Conservation (phyloP, 306 rosid species). For the Vicia faba region DNA sequence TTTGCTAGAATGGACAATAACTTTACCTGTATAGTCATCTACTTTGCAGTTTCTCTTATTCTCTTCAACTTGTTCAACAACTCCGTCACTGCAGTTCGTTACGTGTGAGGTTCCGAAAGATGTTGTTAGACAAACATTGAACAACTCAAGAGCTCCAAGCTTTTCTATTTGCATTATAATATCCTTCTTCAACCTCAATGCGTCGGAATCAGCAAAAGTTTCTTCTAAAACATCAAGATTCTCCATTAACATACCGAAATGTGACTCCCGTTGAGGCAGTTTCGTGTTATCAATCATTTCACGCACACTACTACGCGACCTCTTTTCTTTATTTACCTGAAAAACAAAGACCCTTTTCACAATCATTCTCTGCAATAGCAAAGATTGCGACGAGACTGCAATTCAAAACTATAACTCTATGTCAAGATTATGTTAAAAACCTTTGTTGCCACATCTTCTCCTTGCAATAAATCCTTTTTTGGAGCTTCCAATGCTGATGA, state of each 20-base stretch:
- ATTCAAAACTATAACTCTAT: neutral
- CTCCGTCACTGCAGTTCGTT: slow-evolving; percentile 34
- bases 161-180: slow-evolving; percentile 63
- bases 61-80: slow-evolving; percentile 36
- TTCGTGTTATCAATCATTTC: slow-evolving; percentile 38
- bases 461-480: slow-evolving; percentile 47
- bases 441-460: slow-evolving; percentile 56
- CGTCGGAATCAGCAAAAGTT: slow-evolving; percentile 67
- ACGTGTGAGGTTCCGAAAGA: slow-evolving; percentile 47
- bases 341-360: slow-evolving; percentile 18
- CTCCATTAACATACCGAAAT: slow-evolving; percentile 68
- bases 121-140: slow-evolving; percentile 58
- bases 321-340: slow-evolving; percentile 52
- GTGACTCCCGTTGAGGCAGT: slow-evolving; percentile 45
- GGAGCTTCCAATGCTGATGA: slow-evolving; percentile 49
- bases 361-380: neutral
- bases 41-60: slow-evolving; percentile 38
- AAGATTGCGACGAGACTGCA: neutral
- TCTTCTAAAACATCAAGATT: slow-evolving; percentile 77
- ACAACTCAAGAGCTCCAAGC: slow-evolving; percentile 79
- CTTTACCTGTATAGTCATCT: slow-evolving; percentile 32
- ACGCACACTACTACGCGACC: slow-evolving; percentile 37
- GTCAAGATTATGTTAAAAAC: slow-evolving; percentile 30
- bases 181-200: slow-evolving; percentile 57
- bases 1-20: slow-evolving; percentile 58